Evolutionary conservation across 2,329 filamentous ascomycete species (phyloP).

Genomic region (Thielaviopsis euricoi): DNA sequence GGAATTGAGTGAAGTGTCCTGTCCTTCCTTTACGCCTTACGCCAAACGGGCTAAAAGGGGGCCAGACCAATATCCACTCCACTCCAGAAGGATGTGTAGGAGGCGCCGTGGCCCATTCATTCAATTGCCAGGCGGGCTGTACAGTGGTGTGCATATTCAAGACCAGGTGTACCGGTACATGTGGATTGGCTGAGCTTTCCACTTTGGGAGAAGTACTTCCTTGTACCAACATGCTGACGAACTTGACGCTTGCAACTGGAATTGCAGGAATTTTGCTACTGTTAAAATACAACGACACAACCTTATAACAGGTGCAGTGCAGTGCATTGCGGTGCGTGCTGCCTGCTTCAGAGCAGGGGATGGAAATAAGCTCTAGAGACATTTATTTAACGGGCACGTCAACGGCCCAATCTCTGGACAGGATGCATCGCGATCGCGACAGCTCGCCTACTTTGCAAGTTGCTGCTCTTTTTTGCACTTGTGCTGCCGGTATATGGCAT

Average conservation of each 20-base stretch:
- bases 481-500: no score
- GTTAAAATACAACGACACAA: no score
- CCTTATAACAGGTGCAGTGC: neutral
- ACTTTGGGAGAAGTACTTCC: neutral
- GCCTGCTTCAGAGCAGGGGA: neutral
- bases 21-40: neutral
- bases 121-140: neutral
- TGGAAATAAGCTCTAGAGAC: neutral
- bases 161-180: neutral
- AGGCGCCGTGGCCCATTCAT: neutral
- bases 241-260: neutral
- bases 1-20: constrained; percentile 6
- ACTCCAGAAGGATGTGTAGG: constrained; percentile 4
- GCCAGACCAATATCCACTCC: constrained; percentile 7
- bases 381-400: neutral
- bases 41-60: constrained; percentile 6
- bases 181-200: neutral
- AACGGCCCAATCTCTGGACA: neutral
- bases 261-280: neutral
- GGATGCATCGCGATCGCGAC: no score
- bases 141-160: no score
- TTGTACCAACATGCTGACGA: neutral
- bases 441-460: no score
- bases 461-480: no score
- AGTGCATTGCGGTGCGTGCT: no score